A percentile compares a stretch with the other conserved stretches of the same genome.
Evolutionary conservation across 2,329 filamentous ascomycete species (phyloP).

Genomic region (Fusarium sp.): DNA sequence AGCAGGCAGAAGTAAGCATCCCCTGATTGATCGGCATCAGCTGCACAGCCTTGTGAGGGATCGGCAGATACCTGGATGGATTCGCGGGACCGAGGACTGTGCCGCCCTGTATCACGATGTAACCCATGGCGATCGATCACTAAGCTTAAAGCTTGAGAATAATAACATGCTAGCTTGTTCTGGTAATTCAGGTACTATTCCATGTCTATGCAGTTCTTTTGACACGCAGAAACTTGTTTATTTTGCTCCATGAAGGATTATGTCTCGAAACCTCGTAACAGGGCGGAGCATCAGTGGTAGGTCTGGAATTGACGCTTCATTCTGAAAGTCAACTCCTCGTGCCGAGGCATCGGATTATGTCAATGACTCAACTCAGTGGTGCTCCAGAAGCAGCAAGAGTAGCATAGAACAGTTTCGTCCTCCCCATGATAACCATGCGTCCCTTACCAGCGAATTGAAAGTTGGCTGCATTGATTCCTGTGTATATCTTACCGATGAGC

Average conservation of each 20-base stretch:
- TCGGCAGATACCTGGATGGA: background rate
- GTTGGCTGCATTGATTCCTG: slow-evolving; percentile 58
- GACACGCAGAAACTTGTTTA: background rate
- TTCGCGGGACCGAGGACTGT: background rate
- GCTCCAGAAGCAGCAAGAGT: slow-evolving; percentile 38
- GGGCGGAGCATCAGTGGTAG: background rate
- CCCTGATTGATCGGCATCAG: slow-evolving; percentile 14
- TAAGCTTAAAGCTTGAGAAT: background rate
- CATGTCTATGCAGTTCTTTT: background rate
- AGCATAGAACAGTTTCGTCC: slow-evolving; percentile 52
- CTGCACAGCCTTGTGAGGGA: slow-evolving; percentile 11
- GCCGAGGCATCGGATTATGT: background rate
- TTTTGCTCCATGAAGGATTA: background rate
- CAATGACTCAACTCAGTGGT: slow-evolving; percentile 11
- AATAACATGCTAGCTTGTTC: background rate
- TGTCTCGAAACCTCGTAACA: background rate
- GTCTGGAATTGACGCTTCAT: no score
- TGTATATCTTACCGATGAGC: slow-evolving; percentile 67
- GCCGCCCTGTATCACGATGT: background rate
- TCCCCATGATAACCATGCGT: slow-evolving; percentile 51
- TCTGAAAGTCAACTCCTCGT: background rate
- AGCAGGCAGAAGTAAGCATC: background rate
- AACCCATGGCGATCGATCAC: background rate
- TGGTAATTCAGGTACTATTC: background rate
- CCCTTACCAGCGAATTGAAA: slow-evolving; percentile 58